A percentile compares a stretch with the other conserved stretches of the same genome.
Evolutionary conservation across 352 stramenopile genomes (phyloP).

Genomic region (Globisporangium lucens): DNA sequence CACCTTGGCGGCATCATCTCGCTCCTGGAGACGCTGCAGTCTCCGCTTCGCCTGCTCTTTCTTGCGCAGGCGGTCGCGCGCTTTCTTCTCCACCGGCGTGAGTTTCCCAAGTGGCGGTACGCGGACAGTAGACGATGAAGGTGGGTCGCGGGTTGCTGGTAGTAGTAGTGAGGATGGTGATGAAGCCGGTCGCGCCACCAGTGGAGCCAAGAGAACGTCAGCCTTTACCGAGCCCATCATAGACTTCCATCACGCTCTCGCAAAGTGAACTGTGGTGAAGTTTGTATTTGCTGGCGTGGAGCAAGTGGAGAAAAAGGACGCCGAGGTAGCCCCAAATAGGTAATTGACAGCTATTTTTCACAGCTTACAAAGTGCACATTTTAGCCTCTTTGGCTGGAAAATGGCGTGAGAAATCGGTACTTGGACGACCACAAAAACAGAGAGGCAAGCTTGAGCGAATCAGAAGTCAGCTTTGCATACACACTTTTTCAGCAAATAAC

Average conservation of each 20-base stretch:
- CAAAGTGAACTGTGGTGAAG: neutral
- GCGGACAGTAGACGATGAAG: neutral
- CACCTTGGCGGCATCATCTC: constrained; percentile 25
- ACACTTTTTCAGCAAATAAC: neutral
- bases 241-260: neutral
- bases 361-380: no score
- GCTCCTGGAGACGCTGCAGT: constrained; percentile 32
- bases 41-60: constrained; percentile 46
- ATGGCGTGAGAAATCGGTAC: no score
- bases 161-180: neutral
- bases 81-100: constrained; percentile 49
- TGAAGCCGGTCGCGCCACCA: neutral
- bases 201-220: neutral
- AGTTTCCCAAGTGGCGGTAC: constrained; percentile 20
- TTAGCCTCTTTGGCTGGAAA: no score
- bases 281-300: no score
- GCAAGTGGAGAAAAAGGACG: no score
- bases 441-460: neutral
- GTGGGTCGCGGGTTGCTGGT: neutral
- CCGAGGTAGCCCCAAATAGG: no score
- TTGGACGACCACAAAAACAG: neutral
- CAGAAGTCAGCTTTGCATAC: neutral
- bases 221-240: neutral
- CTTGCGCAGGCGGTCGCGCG: constrained; percentile 43
- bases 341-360: no score